These are phyloP conservation scores for Acer negundo DNA, from an alignment of 345 rosid genomes.

Conservation along the genomic window DNA sequence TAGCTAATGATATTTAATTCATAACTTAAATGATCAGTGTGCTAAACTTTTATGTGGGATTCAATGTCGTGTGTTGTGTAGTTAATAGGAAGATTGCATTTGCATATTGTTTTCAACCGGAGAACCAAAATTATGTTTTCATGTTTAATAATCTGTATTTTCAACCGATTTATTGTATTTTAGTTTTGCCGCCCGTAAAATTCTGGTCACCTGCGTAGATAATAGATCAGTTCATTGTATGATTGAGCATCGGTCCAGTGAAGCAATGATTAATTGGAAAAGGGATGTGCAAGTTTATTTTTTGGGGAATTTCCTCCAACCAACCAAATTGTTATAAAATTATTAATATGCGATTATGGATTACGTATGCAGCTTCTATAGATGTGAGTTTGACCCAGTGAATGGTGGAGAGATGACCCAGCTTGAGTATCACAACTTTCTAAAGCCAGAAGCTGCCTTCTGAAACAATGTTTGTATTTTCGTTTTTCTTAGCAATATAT, in stretches of 20 bases:
- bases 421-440: constrained; percentile 77
- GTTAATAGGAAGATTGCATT: not conserved
- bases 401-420: constrained; percentile 94
- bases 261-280: too few species aligned
- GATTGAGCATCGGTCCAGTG: too few species aligned
- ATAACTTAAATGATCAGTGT: not conserved
- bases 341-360: not conserved
- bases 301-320: not conserved
- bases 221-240: too few species aligned
- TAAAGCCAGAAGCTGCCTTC: constrained; percentile 71
- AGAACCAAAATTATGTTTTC: not conserved
- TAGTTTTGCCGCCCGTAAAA: too few species aligned
- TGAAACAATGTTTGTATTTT: constrained; percentile 22
- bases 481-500: not conserved
- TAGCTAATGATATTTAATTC: not conserved
- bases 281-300: too few species aligned
- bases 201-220: too few species aligned
- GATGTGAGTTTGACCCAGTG: constrained; percentile 88
- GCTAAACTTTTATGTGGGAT: not conserved
- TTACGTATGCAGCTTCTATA: constrained; percentile 69
- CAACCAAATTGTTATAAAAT: not conserved
- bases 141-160: too few species aligned
- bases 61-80: not conserved
- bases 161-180: too few species aligned
- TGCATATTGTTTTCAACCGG: not conserved